A percentile compares a stretch with the other conserved stretches of the same genome.
Evolutionary conservation across 495 filamentous ascomycete genomes (phyloP).

Genomic region (Lasiosphaeriaceae sp.): DNA sequence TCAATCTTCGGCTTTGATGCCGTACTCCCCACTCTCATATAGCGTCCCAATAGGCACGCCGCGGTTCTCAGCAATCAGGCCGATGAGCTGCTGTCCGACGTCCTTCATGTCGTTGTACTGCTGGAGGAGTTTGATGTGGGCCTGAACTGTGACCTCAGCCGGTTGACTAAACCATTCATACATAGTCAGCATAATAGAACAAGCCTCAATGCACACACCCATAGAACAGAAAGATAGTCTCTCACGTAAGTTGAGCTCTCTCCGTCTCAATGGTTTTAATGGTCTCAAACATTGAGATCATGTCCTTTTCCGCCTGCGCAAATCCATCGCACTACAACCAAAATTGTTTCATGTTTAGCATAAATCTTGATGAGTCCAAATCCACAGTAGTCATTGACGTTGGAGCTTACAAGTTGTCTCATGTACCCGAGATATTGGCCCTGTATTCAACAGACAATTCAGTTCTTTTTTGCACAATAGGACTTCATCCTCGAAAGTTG

Average conservation of each 20-base stretch:
- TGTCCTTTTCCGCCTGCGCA: constrained; percentile 4
- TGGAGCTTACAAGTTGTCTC: constrained; percentile 7
- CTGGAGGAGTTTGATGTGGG: constrained; percentile 65
- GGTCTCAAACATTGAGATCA: constrained; percentile 1
- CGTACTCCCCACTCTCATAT: constrained; percentile 49
- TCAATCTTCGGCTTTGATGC: constrained; percentile 18
- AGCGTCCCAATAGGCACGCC: constrained; percentile 60
- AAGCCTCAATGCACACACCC: too few species aligned
- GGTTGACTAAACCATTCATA: too few species aligned
- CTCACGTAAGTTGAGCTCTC: constrained; percentile 9
- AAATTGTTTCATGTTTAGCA: too few species aligned
- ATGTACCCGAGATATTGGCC: constrained; percentile 20
- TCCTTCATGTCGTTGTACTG: constrained; percentile 80
- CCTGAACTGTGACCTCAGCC: constrained; percentile 41
- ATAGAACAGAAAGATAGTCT: neutral
- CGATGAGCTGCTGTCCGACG: constrained; percentile 67
- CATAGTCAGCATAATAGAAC: too few species aligned
- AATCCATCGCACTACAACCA: constrained; percentile 12
- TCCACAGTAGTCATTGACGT: too few species aligned
- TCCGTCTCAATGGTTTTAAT: neutral
- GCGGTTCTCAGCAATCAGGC: constrained; percentile 66
- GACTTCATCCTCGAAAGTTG: neutral
- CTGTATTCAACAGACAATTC: constrained; percentile 2
- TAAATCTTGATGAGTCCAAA: too few species aligned
- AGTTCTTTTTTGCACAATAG: neutral